phyloP scores from a whole-genome alignment of 805 yeast genomes.

The Ogataea zsoltii region DNA sequence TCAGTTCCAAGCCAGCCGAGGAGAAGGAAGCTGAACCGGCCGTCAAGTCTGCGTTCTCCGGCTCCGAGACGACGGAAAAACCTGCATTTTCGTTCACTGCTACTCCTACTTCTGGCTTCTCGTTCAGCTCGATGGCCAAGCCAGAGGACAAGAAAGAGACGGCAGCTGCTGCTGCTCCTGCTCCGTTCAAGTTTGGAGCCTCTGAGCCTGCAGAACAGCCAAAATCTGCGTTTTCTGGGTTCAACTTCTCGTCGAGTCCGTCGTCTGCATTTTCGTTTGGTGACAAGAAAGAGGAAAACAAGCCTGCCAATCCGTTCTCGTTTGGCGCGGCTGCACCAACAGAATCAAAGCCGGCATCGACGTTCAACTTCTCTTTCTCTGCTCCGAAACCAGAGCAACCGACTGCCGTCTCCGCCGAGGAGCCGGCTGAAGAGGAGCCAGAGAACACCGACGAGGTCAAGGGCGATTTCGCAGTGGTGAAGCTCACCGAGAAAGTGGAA shows the following conservation, averaged over 20 bases:
- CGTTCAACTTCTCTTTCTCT: conserved; percentile 28
- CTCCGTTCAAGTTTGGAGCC: conserved; percentile 18
- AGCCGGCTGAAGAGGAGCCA: conserved; percentile 31
- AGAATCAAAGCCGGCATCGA: conserved; percentile 11
- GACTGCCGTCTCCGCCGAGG: conserved; percentile 16
- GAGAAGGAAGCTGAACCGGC: not conserved
- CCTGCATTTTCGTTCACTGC: conserved; percentile 31
- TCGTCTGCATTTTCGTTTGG: conserved; percentile 20
- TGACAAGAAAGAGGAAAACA: not conserved
- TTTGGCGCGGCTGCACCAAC: conserved; percentile 21
- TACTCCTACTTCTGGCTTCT: conserved; percentile 20
- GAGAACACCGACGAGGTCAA: conserved; percentile 47
- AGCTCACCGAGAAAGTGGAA: conserved; percentile 51
- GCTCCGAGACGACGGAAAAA: conserved; percentile 13
- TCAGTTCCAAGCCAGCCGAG: conserved; percentile 20
- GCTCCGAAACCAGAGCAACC: conserved; percentile 21
- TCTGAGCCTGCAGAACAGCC: conserved; percentile 5
- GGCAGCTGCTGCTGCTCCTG: conserved; percentile 3
- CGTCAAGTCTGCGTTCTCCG: not conserved
- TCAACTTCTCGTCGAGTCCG: conserved; percentile 8
- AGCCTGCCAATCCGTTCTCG: conserved; percentile 18
- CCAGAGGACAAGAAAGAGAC: conserved; percentile 12
- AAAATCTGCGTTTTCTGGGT: conserved; percentile 9
- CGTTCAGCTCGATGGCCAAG: conserved; percentile 8
- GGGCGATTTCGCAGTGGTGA: conserved; percentile 48